Evolutionary conservation across 305 asterid genomes (phyloP), one percentile per base, ranked within the genome.

Genomic region (Fraxinus dipetala): DNA sequence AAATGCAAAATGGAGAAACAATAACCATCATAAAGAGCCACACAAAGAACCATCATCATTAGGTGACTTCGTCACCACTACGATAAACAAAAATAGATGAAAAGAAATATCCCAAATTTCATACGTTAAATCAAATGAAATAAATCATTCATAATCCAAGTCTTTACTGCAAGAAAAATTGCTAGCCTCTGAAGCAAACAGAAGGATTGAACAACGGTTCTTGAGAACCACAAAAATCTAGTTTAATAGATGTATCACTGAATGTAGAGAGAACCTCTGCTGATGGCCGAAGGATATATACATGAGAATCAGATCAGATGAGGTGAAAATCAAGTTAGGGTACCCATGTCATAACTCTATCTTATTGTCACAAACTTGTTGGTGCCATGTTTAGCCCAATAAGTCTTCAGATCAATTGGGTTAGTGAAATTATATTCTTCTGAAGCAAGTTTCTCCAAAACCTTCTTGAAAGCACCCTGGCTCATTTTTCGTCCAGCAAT

Each of bases 361-460:
- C 99, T 89, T 91, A 96, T 96, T 74, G 95, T 92, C 85, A 96
- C 99, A 76, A 96, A 96, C 91, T 96, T 96, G 91, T 96, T 96
- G 83, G 99, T 94, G 40, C 98, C 99, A 78, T 96, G 99, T 84
- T 96, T 96, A 8, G 99, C 99, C 99, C 99, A 96, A 84, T 94
- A 94, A 86, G 93, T 90, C 94, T 90, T 96, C 84, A 96, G 89
- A 83, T 96, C 99, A 82, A 96, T 96, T 1, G 99, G 90, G 87
- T 91, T 90, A 78, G 87, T 85, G 82, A 94, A 92, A 86, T 90
- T 87, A 86, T 90, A 94, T 54, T 94, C 95, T 82, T 96, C 99
- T 0, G 90, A 70, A 3, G 97, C 96, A 63, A 96, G 95, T 85
- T 96, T 96, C 79, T 96, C 98, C 88, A 96, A 72, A 1, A 96